Percentiles rank a stretch among this genome's conserved stretches.
phyloP scores from a whole-genome alignment of 1,284 basidiomycete species.

The Ustilago curta region DNA sequence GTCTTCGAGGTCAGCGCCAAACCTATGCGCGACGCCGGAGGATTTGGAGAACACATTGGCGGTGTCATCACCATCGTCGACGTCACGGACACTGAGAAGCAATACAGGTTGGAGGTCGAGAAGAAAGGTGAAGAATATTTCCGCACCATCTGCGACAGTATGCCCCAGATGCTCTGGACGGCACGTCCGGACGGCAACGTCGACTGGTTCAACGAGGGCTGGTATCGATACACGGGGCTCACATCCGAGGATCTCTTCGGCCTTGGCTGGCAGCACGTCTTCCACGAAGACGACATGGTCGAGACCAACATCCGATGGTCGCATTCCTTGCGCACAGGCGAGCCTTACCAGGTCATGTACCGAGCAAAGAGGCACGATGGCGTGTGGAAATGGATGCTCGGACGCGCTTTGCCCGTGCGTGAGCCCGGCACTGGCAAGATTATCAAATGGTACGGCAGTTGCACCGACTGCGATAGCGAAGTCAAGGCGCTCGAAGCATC shows the following conservation, averaged over 20 bases:
- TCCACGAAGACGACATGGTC: constrained; percentile 69
- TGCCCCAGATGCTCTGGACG: constrained; percentile 69
- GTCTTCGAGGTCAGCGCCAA: constrained; percentile 56
- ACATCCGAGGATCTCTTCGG: constrained; percentile 58
- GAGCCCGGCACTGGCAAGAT: constrained; percentile 60
- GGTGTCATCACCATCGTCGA: constrained; percentile 58
- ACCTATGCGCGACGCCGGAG: constrained; percentile 57
- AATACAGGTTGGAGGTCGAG: constrained; percentile 41
- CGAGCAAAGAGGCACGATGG: constrained; percentile 64
- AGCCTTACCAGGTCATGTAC: constrained; percentile 69
- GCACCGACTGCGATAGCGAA: constrained; percentile 64
- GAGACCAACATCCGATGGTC: constrained; percentile 62
- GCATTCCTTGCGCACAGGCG: constrained; percentile 68
- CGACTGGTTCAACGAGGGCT: constrained; percentile 62
- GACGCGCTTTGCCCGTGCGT: constrained; percentile 64
- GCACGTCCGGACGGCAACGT: constrained; percentile 66
- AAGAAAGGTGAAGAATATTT: constrained; percentile 61
- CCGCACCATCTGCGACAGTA: constrained; percentile 59
- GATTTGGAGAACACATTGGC: constrained; percentile 63
- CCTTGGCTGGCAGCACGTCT: constrained; percentile 67
- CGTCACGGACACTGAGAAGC: constrained; percentile 45
- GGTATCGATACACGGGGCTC: constrained; percentile 68
- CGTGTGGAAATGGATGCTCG: constrained; percentile 65
- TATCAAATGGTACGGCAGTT: constrained; percentile 68
- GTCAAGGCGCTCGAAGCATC: constrained; percentile 62